phyloP scores from a whole-genome alignment of 2,329 filamentous ascomycete genomes.

The Epichloe sibirici region DNA sequence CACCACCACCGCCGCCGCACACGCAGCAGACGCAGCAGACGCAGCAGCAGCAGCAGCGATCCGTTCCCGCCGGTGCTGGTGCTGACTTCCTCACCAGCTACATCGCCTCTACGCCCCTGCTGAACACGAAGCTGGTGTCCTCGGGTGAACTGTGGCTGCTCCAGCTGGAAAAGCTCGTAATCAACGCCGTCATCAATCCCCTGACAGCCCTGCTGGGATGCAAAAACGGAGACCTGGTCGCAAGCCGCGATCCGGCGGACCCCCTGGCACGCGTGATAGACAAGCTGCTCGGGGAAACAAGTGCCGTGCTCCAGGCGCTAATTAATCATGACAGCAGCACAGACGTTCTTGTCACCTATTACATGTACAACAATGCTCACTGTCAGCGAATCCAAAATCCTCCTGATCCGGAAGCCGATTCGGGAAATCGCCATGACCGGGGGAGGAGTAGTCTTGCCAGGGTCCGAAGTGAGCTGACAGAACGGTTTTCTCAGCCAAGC shows the following conservation, averaged over 20 bases:
- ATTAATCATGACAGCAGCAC: conserved; percentile 43
- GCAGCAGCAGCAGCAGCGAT: background rate
- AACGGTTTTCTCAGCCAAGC: conserved; percentile 28
- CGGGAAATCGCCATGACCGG: background rate
- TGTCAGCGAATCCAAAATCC: background rate
- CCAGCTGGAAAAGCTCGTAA: conserved; percentile 79
- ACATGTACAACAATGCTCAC: too few species aligned
- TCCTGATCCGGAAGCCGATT: background rate
- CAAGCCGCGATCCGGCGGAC: conserved; percentile 14
- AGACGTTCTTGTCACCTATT: conserved; percentile 21
- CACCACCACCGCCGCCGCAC: background rate
- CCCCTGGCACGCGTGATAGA: conserved; percentile 50
- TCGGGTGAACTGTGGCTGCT: conserved; percentile 35
- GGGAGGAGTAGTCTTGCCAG: background rate
- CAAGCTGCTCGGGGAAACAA: conserved; percentile 61
- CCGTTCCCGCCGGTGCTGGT: conserved; percentile 6
- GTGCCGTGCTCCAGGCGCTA: conserved; percentile 56
- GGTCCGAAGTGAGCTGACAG: conserved; percentile 2
- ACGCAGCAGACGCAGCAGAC: background rate
- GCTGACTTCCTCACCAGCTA: conserved; percentile 28
- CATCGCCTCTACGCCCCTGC: conserved; percentile 29
- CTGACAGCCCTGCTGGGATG: conserved; percentile 68
- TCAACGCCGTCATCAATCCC: conserved; percentile 74
- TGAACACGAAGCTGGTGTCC: conserved; percentile 28
- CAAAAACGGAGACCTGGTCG: conserved; percentile 66